These are phyloP conservation scores for Sugiyamaella neomexicana DNA, from an alignment of 1,139 yeast species.

Conservation along the genomic window DNA sequence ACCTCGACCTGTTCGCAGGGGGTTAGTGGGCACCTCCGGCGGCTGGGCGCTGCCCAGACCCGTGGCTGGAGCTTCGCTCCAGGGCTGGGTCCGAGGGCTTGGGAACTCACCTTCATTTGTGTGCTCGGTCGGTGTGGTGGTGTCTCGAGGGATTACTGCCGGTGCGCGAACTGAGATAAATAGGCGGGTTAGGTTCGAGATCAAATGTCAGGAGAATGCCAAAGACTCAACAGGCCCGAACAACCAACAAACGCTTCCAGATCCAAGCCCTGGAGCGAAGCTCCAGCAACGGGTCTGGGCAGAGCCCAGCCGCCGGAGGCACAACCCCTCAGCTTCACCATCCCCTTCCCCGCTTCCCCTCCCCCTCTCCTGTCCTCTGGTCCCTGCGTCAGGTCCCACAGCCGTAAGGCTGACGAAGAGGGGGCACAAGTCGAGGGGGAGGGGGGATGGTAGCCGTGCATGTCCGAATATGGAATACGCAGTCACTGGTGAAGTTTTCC, in stretches of 20 bases:
- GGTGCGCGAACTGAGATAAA: neutral
- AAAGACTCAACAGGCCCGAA: no score
- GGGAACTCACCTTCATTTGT: conserved; percentile 1
- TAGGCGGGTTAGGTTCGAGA: conserved; percentile 3
- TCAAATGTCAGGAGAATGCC: neutral
- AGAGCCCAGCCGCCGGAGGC: neutral
- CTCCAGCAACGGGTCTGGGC: neutral
- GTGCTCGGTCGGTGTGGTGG: neutral
- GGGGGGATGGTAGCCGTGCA: no score
- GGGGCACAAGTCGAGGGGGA: no score
- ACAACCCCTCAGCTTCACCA: neutral
- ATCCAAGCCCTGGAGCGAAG: neutral
- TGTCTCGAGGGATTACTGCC: neutral
- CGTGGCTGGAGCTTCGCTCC: neutral
- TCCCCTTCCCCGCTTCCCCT: no score
- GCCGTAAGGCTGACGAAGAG: no score
- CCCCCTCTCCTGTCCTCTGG: no score
- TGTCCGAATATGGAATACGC: neutral
- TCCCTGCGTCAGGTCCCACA: no score
- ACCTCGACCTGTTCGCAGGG: conserved; percentile 42
- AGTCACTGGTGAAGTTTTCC: neutral
- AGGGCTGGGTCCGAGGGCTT: neutral
- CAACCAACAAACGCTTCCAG: no score
- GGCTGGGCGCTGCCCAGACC: conserved; percentile 2
- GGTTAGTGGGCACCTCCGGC: conserved; percentile 1